Percentiles rank a stretch among this genome's conserved stretches.
Evolutionary conservation across 202 grass and related monocot species (phyloP).

Genomic region (Eragrostis tef): DNA sequence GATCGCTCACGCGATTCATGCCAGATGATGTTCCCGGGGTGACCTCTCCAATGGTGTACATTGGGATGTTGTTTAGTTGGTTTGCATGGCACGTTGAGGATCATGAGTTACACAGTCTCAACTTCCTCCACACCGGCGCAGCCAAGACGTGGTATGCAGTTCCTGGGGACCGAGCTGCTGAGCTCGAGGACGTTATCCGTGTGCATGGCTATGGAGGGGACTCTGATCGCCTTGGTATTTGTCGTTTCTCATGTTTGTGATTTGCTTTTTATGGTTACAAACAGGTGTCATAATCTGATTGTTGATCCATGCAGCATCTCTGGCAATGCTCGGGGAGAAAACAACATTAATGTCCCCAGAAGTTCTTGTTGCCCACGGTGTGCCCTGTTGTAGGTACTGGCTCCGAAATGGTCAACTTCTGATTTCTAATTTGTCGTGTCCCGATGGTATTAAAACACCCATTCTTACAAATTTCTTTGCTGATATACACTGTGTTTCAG

Average conservation of each 20-base stretch:
- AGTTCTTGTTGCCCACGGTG: slow-evolving; percentile 62
- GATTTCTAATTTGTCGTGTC: slow-evolving; percentile 10
- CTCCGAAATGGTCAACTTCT: slow-evolving; percentile 37
- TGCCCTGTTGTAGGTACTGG: slow-evolving; percentile 94
- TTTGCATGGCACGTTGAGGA: slow-evolving; percentile 99
- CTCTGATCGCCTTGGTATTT: slow-evolving; percentile 71
- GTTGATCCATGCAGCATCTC: slow-evolving; percentile 59
- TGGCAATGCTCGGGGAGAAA: slow-evolving; percentile 89
- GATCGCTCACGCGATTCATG: slow-evolving; percentile 94
- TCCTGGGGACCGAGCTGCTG: slow-evolving; percentile 62
- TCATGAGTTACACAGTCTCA: slow-evolving; percentile 95
- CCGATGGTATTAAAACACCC: background rate
- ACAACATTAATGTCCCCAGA: slow-evolving; percentile 93
- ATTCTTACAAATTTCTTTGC: slow-evolving; percentile 21
- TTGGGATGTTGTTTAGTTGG: slow-evolving; percentile 97
- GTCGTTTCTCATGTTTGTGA: background rate
- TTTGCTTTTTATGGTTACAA: background rate
- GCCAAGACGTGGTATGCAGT: slow-evolving; percentile 94
- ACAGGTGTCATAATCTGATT: slow-evolving; percentile 29
- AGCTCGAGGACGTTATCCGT: slow-evolving; percentile 81
- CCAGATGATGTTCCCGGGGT: slow-evolving; percentile 89
- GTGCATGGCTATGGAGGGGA: slow-evolving; percentile 83
- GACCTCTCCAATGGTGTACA: slow-evolving; percentile 99
- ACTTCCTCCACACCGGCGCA: slow-evolving; percentile 78
- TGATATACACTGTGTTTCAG: slow-evolving; percentile 51